Conservation (phyloP, 2,329 filamentous ascomycete species). For the Gnomoniopsis sp. region DNA sequence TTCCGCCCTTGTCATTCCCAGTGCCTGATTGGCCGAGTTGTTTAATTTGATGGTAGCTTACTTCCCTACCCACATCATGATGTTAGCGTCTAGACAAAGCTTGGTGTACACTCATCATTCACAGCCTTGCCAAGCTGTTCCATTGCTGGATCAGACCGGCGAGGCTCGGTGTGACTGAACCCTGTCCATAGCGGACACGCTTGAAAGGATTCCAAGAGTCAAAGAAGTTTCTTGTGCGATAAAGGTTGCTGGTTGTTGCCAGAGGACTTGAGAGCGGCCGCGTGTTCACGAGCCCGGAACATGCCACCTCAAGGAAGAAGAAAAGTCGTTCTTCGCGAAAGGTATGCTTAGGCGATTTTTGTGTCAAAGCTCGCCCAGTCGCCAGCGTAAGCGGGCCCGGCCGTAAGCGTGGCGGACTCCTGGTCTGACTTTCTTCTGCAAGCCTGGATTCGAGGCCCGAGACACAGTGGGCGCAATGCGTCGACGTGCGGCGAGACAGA, state of each 20-base stretch:
- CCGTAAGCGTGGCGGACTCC: not conserved
- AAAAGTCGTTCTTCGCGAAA: not conserved
- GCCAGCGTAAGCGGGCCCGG: not conserved
- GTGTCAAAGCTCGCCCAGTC: not conserved
- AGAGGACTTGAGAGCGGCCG: too few relatives aligned
- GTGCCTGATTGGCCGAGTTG: constrained; percentile 13
- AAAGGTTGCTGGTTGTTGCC: too few relatives aligned
- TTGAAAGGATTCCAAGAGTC: too few relatives aligned
- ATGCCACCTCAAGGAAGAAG: too few relatives aligned
- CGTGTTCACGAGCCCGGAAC: too few relatives aligned
- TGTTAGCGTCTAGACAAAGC: constrained; percentile 9
- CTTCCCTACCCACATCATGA: constrained; percentile 8
- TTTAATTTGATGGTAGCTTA: constrained; percentile 3
- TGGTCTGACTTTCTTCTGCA: not conserved
- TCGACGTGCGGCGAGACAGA: constrained; percentile 1
- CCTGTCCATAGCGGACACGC: too few relatives aligned
- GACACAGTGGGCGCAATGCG: not conserved
- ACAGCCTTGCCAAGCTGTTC: not conserved
- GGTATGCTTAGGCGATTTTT: not conserved
- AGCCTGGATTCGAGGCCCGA: not conserved
- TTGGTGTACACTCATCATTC: not conserved
- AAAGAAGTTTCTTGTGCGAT: too few relatives aligned
- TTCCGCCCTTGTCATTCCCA: constrained; percentile 19
- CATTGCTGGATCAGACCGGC: not conserved
- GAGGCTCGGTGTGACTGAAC: not conserved